phyloP scores from a whole-genome alignment of 116 monocot species.

The Zostera marina region DNA sequence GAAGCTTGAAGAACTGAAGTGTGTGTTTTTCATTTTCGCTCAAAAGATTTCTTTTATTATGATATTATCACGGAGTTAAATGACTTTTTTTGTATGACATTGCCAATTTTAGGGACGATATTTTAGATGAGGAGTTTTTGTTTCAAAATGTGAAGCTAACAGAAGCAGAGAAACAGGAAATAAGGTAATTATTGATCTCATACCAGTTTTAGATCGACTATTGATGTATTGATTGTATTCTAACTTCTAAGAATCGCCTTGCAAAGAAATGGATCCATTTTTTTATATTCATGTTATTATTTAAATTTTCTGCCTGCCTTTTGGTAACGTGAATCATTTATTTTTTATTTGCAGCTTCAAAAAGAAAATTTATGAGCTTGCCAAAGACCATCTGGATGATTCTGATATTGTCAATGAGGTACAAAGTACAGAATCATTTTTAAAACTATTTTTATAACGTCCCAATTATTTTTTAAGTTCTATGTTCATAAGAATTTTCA shows the following conservation, averaged over 20 bases:
- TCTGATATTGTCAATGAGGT: slow-evolving; percentile 50
- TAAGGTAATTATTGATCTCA: slow-evolving; percentile 27
- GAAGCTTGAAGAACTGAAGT: slow-evolving; percentile 79
- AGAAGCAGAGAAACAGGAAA: slow-evolving; percentile 56
- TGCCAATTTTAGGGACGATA: slow-evolving; percentile 47
- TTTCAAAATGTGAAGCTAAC: slow-evolving; percentile 65
- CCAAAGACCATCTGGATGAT: slow-evolving; percentile 52
- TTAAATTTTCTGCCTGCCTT: not conserved
- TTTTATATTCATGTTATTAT: not conserved
- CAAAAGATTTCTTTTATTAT: not conserved
- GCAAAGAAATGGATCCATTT: not conserved
- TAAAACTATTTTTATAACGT: not conserved
- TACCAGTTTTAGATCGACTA: not conserved
- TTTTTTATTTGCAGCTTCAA: slow-evolving; percentile 52
- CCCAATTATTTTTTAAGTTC: too few relatives aligned
- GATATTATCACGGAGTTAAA: not conserved
- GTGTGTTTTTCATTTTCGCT: slow-evolving; percentile 7
- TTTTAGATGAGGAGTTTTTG: slow-evolving; percentile 75
- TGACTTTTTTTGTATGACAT: not conserved
- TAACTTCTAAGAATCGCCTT: not conserved
- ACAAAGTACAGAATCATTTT: slow-evolving; percentile 15
- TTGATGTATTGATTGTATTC: too few relatives aligned
- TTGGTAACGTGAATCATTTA: not conserved
- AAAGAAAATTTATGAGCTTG: slow-evolving; percentile 71
- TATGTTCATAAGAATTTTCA: not conserved